Evolutionary conservation across 768 basidiomycete genomes (phyloP), one percentile per base, ranked within the genome.

Genomic region (Tulasnella sp.): DNA sequence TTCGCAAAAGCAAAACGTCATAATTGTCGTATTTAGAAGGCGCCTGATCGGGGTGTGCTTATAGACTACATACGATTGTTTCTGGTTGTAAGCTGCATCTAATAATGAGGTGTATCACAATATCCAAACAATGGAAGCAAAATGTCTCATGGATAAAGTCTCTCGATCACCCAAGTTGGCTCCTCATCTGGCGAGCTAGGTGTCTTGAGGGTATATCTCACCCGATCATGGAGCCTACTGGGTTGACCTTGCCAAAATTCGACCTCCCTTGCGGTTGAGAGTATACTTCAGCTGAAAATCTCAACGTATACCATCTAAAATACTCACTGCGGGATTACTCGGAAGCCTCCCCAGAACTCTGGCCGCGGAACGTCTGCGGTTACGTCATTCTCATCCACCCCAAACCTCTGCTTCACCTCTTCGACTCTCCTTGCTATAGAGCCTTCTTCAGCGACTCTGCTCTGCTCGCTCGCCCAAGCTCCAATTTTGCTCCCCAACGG

Each of bases 181-280:
- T 68, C 62, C 37, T 73, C 74, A 10, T 74, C 72, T 0, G 70
- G 56, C 13, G 72, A 67, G 31, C 66, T 70, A 43, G 70, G 69
- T 25, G 39, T 35, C 16, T 66, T 62, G n/a, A 77, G 77, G 44
- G 76, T 67, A 64, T 89, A 90, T 22, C 77, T 77, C 54, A 93
- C 76, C 37, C 92, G 80, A 64, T 96, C 91, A 58, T 96, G 92
- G 44, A 96, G 69, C 33, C 93, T 76, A 22, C 88, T 92, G n/a
- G 88, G 87, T 60, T 90, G 84, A 27, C 93, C 93, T n/a, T 76
- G 73, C 93, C 93, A 96, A 64, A 96, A 96, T 62, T 98, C 93
- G 45, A 98, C 72, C 67, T 98, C 93, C 54, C 91, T 95, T 60
- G 33, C 45, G 3, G 31, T 43, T 55, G 7, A 24, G 12, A 16